Evolutionary conservation across 75 land plant species (phyloP), one percentile per base, ranked within the genome.

Genomic region (Picea sitchensis): DNA sequence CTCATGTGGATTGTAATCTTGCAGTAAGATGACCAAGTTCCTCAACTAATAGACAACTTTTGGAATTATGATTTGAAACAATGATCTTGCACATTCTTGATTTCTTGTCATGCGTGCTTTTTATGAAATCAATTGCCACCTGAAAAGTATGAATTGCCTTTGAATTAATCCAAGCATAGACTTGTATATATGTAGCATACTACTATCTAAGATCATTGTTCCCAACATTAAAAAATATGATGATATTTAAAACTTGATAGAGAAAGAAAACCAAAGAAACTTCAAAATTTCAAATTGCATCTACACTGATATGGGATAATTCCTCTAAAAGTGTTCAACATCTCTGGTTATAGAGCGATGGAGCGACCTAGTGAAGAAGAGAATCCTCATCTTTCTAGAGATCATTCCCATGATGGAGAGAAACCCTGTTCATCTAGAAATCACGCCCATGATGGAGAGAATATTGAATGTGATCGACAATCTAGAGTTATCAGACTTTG

Each of bases 11-110:
- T 80, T 91, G 92, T 60, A 93, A 90, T 31, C 81, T 81, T 56
- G 84, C 87, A 1, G 88, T 87, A 76, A 93, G 88, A 15, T 78
- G 41, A 14, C 88, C 80, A 61, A 93, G 80, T 26, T 91, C 94
- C 65, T 93, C 94, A 62, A 64, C 57, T 13, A 94, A 90, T 74
- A 94, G 96, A 30, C 94, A 91, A 14, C 60, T 73, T 65, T 91
- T 68, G 79, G 86, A 91, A 32, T 93, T 93, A 57, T 93, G 94
- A 73, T 89, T 87, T n/a, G 96, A 93, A 74, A 93, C 89, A 76
- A 93, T 90, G 14, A 93, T 38, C 75, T 87, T 91, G 65, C 73
- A 84, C 60, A 80, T 80, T 21, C 76, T 83, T 36, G 88, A 90
- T 61, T 88, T 90, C 79, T 83, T 84, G 51, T 81, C 92, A 47